phyloP scores from a whole-genome alignment of 23 red algal genomes.

The Agarophyton chilense region DNA sequence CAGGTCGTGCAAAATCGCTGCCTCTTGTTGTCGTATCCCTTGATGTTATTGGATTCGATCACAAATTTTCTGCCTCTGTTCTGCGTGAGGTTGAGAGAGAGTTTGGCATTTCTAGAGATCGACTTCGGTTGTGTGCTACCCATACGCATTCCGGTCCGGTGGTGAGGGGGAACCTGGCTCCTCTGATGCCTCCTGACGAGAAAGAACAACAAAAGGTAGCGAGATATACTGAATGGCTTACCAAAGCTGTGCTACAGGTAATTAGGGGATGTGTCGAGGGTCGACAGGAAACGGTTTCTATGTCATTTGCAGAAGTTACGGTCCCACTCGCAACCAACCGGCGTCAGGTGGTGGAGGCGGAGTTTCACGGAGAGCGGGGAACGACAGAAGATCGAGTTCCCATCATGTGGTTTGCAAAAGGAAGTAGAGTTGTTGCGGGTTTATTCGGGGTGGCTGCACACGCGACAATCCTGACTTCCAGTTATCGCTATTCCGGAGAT shows the following conservation, averaged over 20 bases:
- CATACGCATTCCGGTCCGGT: constrained; percentile 80
- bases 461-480: constrained; percentile 61
- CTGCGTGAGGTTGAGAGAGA: background rate
- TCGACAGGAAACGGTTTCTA: background rate
- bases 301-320: background rate
- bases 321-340: constrained; percentile 40
- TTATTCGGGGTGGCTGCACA: constrained; percentile 66
- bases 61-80: constrained; percentile 1
- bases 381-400: constrained; percentile 57
- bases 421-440: constrained; percentile 5
- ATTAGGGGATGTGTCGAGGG: constrained; percentile 5
- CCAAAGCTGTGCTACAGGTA: background rate
- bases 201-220: constrained; percentile 12
- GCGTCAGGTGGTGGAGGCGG: constrained; percentile 28
- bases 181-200: constrained; percentile 39
- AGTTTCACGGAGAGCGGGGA: constrained; percentile 49
- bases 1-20: background rate
- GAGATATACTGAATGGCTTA: background rate
- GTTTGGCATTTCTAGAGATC: constrained; percentile 31
- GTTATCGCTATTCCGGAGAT: constrained; percentile 60
- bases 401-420: constrained; percentile 49
- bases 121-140: constrained; percentile 28
- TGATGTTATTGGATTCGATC: constrained; percentile 59
- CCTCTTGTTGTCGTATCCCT: constrained; percentile 62
- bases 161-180: constrained; percentile 40